A percentile compares a stretch with the other conserved stretches of the same genome.
phyloP scores from a whole-genome alignment of 192 early-diverging fungal species.

The Gamsiella multidivaricata region DNA sequence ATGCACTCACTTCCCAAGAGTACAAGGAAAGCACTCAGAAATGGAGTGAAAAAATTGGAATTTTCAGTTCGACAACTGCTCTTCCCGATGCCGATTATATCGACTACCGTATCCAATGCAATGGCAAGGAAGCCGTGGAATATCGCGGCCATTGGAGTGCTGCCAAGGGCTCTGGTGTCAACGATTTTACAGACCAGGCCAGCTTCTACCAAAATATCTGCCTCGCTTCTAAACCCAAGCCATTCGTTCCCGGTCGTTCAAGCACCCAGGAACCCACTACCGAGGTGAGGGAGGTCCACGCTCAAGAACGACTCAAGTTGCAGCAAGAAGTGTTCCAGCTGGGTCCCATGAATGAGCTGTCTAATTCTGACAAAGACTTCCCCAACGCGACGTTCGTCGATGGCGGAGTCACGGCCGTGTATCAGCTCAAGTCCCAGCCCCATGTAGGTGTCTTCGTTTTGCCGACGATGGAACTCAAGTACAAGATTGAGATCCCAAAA shows the following conservation, averaged over 20 bases:
- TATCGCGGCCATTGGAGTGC: not conserved
- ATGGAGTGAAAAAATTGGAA: not conserved
- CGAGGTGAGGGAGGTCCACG: too few relatives aligned
- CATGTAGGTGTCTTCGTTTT: conserved; percentile 18
- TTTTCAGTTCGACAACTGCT: not conserved
- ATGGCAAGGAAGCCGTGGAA: not conserved
- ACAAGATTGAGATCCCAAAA: not conserved
- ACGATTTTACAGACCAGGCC: conserved; percentile 2
- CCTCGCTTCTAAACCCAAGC: not conserved
- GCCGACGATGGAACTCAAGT: not conserved
- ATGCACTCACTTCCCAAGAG: not conserved
- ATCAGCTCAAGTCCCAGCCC: conserved; percentile 30
- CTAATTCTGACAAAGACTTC: not conserved
- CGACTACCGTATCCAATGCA: conserved; percentile 6
- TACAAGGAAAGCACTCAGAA: not conserved
- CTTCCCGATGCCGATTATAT: conserved; percentile 4
- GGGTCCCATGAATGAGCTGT: not conserved
- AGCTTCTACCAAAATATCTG: conserved; percentile 12
- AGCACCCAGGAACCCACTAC: too few relatives aligned
- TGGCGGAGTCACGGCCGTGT: conserved; percentile 2
- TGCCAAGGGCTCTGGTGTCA: not conserved
- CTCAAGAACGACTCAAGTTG: too few relatives aligned
- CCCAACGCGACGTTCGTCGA: conserved; percentile 6
- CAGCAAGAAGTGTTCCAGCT: too few relatives aligned
- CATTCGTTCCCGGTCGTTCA: too few relatives aligned